phyloP scores from a whole-genome alignment of 352 stramenopile species.

The Phytophthora pseudosyringae region DNA sequence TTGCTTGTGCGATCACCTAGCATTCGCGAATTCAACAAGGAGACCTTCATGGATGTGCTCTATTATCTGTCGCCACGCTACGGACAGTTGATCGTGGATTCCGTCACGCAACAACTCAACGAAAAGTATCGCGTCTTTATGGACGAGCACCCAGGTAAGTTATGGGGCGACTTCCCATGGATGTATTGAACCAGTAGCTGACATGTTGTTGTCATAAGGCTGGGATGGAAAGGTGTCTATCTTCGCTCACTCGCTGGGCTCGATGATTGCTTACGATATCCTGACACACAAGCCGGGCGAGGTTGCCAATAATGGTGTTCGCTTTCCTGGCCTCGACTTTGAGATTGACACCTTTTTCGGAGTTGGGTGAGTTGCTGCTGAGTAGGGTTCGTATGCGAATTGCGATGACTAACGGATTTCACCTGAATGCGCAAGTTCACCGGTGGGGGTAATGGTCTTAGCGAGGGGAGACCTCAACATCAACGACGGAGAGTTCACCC shows the following conservation, averaged over 20 bases:
- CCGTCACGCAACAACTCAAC: conserved; percentile 88
- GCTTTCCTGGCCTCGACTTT: conserved; percentile 83
- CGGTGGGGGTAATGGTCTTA: conserved; percentile 85
- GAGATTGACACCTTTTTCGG: conserved; percentile 89
- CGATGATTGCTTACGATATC: conserved; percentile 93
- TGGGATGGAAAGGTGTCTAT: conserved; percentile 92
- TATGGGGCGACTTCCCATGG: background rate
- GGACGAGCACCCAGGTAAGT: conserved; percentile 75
- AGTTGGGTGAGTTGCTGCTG: conserved; percentile 55
- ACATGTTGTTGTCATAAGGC: conserved; percentile 31
- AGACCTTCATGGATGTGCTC: conserved; percentile 94
- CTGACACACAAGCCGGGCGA: conserved; percentile 79
- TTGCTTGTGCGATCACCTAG: conserved; percentile 27
- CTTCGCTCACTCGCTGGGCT: conserved; percentile 90
- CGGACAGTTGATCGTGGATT: conserved; percentile 92
- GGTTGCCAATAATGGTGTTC: conserved; percentile 67
- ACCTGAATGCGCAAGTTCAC: conserved; percentile 51
- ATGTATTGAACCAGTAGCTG: background rate
- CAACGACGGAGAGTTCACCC: conserved; percentile 72
- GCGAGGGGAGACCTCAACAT: conserved; percentile 83
- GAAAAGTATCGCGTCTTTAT: conserved; percentile 93
- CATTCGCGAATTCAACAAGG: conserved; percentile 94
- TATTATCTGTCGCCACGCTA: conserved; percentile 93
- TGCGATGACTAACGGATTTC: conserved; percentile 4
- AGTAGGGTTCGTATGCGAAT: background rate